Evolutionary conservation across 2,329 filamentous ascomycete genomes (phyloP), one percentile per base, ranked within the genome.

Genomic region (Penicillium thymicola): DNA sequence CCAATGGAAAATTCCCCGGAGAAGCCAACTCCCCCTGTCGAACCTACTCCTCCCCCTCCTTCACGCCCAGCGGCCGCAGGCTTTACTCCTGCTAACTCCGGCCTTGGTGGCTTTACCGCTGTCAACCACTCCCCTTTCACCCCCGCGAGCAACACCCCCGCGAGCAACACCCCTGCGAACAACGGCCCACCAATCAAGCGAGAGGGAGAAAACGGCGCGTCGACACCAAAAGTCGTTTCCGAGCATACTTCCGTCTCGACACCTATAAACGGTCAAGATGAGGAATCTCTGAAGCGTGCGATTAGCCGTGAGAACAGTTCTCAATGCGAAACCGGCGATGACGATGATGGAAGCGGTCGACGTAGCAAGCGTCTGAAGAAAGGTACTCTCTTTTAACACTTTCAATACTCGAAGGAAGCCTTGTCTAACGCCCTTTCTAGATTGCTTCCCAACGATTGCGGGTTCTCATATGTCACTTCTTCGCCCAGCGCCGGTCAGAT

Each of bases 391-490:
- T 49, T 53, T 21, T 70, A 68, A 67, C 62, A 23, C 44, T 44
- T 25, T 41, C 10, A 23, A 36, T n/a, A 41, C 28, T 55, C 40
- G 9, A 36, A 50, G 45, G 32, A 27, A 32, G 27, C 5, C 34
- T n/a, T 25, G 14, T 28, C 37, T 54, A 30, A 40, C 34, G 8
- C 44, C 53, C 28, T 9, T 56, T 43, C 52, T 64, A 77, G 74
- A 85, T 71, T 76, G 75, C 42, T 79, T 81, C 21, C 70, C 93
- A 42, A 96, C 90, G 34, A 91, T 99, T 64, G 92, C 92, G 62
- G 94, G 94, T 53, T 97, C 93, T 51, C 92, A 97, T 76, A 97
- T 97, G 92, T 94, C 90, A 59, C 85, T 93, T 68, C 92, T 96
- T 70, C 89, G 93, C 51, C 90, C 93, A 55, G 87, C 89, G 27